phyloP scores from a whole-genome alignment of 345 rosid genomes.

The Hibiscus trionum region DNA sequence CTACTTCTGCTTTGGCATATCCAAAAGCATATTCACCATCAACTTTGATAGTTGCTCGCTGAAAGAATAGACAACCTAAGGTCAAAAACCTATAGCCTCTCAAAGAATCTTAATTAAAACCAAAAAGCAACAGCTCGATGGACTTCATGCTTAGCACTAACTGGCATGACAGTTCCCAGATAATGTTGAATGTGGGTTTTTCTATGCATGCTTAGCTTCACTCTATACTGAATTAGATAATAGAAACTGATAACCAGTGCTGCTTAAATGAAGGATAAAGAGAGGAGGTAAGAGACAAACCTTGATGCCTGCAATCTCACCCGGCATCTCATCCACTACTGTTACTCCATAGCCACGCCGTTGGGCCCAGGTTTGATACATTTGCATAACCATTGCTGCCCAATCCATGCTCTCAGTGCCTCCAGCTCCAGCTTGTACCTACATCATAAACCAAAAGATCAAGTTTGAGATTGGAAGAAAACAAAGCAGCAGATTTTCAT shows the following conservation, averaged over 20 bases:
- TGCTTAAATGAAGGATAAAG: background rate
- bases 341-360: conserved; percentile 48
- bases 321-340: conserved; percentile 81
- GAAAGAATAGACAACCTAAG: conserved; percentile 17
- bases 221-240: background rate
- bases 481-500: background rate
- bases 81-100: conserved; percentile 8
- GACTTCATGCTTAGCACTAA: background rate
- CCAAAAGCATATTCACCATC: conserved; percentile 94
- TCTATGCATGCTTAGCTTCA: background rate
- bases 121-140: background rate
- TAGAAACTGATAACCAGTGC: background rate
- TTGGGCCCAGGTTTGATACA: conserved; percentile 87
- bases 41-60: conserved; percentile 94
- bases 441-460: conserved; percentile 10
- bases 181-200: background rate
- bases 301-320: conserved; percentile 95
- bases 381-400: conserved; percentile 94
- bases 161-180: background rate
- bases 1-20: conserved; percentile 94
- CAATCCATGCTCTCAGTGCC: conserved; percentile 99
- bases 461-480: conserved; percentile 6
- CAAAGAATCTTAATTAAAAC: background rate
- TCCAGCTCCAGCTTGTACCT: conserved; percentile 99
- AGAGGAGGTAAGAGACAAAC: conserved; percentile 31